These are phyloP conservation scores for Xylaria digitata DNA, from an alignment of 2,329 filamentous ascomycete species.

Conservation along the genomic window DNA sequence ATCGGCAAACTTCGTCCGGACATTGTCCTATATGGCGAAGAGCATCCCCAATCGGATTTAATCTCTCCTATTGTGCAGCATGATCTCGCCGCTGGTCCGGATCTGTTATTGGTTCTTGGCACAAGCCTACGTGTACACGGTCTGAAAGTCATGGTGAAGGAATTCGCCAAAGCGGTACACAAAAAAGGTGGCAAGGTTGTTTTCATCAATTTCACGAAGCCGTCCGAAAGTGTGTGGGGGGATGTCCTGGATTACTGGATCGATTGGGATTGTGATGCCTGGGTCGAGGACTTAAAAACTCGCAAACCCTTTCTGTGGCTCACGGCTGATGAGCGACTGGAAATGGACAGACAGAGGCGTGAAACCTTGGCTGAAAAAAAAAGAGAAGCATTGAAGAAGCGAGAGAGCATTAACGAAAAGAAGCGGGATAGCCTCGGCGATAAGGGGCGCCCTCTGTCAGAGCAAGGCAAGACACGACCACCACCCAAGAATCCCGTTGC, in stretches of 20 bases:
- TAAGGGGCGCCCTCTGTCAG: conserved; percentile 41
- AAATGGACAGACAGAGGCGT: conserved; percentile 56
- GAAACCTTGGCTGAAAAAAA: conserved; percentile 49
- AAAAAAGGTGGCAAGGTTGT: conserved; percentile 74
- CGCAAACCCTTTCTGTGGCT: conserved; percentile 71
- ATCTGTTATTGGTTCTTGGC: conserved; percentile 76
- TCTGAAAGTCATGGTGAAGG: conserved; percentile 75
- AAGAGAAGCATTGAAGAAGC: conserved; percentile 44
- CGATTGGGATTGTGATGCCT: conserved; percentile 79
- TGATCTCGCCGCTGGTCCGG: conserved; percentile 72
- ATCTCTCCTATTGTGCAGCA: conserved; percentile 76
- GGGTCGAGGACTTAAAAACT: conserved; percentile 72
- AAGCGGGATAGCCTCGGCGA: conserved; percentile 41
- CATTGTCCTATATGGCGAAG: conserved; percentile 79
- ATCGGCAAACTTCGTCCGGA: conserved; percentile 77
- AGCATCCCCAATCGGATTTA: conserved; percentile 75
- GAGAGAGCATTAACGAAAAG: conserved; percentile 42
- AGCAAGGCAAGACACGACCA: conserved; percentile 39
- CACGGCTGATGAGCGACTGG: conserved; percentile 56
- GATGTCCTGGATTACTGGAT: conserved; percentile 80
- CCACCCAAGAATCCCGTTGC: conserved; percentile 50
- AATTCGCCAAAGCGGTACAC: conserved; percentile 78
- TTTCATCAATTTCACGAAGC: conserved; percentile 79
- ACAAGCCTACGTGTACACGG: conserved; percentile 78
- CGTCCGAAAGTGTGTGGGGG: conserved; percentile 77